Evolutionary conservation across 768 basidiomycete genomes (phyloP), one percentile per base, ranked within the genome.

Genomic region (Boletus vermiculosoides): DNA sequence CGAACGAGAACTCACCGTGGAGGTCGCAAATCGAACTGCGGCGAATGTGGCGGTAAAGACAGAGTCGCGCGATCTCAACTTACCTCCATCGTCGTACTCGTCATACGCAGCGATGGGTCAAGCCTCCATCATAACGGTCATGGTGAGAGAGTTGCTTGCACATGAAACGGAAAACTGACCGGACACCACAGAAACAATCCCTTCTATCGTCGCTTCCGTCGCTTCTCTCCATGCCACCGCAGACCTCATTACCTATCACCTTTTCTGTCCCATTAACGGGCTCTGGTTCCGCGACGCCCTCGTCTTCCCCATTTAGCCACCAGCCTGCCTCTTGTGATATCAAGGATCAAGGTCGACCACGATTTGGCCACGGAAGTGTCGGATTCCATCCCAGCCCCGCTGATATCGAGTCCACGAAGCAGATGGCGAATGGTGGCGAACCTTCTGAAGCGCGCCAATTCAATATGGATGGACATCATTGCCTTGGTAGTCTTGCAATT

Each of bases 161-260:
- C 34, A 41, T 45, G 22, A 45, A 49, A 54, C 23, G 34, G 36
- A 25, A n/a, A 47, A 49, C 58, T 71, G 39, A 70, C 64, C 54
- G 45, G 34, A 54, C 30, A 44, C 16, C n/a, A 25, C 42, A 67
- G 76, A 75, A 74, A 55, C 77, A 90, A 84, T 87, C 88, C 63
- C 80, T 92, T 45, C 78, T 91, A 44, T 91, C 88, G 63, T 87
- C 88, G 3, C 79, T 92, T 28, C 90, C 90, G 16, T 82, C 85
- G 22, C 79, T 92, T 44, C 79, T 91, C 52, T 85, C 88, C 22
- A 77, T 88, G 74, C 80, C 86, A 49, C 74, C 83, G 59, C 83
- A 85, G 58, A 75, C 79, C 22, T 64, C 80, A 25, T 63, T 83
- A 13, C 83, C 83, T 48, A 78, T 82, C 45, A 77, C 78, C 59